These are phyloP conservation scores for Talaromyces stipitatus DNA, from an alignment of 495 filamentous ascomycete species.

Conservation along the genomic window DNA sequence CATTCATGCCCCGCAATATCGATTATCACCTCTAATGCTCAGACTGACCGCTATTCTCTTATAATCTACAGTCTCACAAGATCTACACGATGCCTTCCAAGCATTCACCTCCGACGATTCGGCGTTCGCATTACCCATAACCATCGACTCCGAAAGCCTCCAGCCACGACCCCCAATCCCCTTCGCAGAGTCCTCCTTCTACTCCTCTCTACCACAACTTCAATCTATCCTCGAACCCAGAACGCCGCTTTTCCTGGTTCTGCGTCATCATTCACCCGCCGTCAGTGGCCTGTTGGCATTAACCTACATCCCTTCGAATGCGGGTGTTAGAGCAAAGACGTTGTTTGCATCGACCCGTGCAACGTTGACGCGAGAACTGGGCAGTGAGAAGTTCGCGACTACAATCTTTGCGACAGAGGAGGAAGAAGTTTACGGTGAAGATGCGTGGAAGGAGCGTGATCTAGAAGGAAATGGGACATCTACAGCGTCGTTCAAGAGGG, in stretches of 20 bases:
- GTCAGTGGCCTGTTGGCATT: slow-evolving; percentile 55
- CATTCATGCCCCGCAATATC: neutral
- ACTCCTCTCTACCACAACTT: slow-evolving; percentile 52
- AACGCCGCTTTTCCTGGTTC: slow-evolving; percentile 74
- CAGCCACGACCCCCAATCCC: slow-evolving; percentile 53
- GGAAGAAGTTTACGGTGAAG: slow-evolving; percentile 55
- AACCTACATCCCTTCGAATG: slow-evolving; percentile 85
- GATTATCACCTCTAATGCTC: neutral
- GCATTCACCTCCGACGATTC: slow-evolving; percentile 53
- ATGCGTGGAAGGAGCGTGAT: slow-evolving; percentile 73
- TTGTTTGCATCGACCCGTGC: slow-evolving; percentile 85
- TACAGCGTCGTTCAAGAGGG: slow-evolving; percentile 18
- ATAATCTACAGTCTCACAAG: slow-evolving; percentile 58
- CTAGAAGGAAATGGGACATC: slow-evolving; percentile 37
- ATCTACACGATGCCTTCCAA: slow-evolving; percentile 79
- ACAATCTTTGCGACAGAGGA: slow-evolving; percentile 70
- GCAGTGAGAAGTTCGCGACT: slow-evolving; percentile 79
- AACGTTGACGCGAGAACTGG: slow-evolving; percentile 78
- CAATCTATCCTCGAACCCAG: slow-evolving; percentile 66
- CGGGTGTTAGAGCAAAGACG: slow-evolving; percentile 91
- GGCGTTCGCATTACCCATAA: slow-evolving; percentile 73
- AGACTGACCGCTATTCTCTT: neutral
- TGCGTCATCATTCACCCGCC: slow-evolving; percentile 45
- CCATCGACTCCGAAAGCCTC: slow-evolving; percentile 70
- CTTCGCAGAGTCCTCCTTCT: slow-evolving; percentile 49